Base-by-base conservation (phyloP, 2,329 filamentous ascomycete species). In the Rhexocercosporidium sp. region DNA sequence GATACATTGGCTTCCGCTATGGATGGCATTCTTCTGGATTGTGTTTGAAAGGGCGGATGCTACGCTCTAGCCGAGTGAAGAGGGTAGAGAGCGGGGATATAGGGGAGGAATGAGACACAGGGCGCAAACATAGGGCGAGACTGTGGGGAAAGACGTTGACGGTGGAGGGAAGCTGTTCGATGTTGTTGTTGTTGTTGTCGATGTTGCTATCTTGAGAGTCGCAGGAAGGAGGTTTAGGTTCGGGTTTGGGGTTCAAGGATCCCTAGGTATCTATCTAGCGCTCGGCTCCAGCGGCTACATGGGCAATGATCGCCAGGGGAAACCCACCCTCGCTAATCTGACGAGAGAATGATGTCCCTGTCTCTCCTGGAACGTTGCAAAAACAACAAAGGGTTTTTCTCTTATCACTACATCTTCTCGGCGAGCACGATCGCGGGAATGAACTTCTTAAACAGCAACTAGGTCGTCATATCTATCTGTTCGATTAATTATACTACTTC, bases 1-100 rank as follows among this genome's bases (percentile, higher is more conserved):
- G 62, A 59, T 18, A 68, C 25, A 9, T 68, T 63, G 22, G 65
- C 68, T 63, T 74, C 69, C 9, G 72, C 72, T 29, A 76, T 64
- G 0, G 73, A 76, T 18, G 74, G 74, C 74, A 76, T 76, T 16
- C 44, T 64, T 57, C 31, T 20, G 16, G n/a, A 9, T 59, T 20
- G 39, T 11, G 20, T 37, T 18, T 31, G 22, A 7, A 20, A n/a
- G 4, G 18, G n/a, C 16, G 25, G 20, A 59, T 59, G 57, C n/a
- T 27, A 25, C 8, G 56, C 25, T 59, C 12, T 9, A 18, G n/a
- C 20, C 9, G 14, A 22, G n/a, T 39, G 11, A 7, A 57, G 53
- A 9, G 31, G 6, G 34, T 8, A 39, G 53, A 16, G 31, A 39
- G n/a, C 31, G n/a, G 4, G 14, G 29, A 16, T 37, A 25, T 56